A percentile compares a stretch with the other conserved stretches of the same genome.
Conservation (phyloP, 1,284 basidiomycete species). For the Hortiboletus rubellus region DNA sequence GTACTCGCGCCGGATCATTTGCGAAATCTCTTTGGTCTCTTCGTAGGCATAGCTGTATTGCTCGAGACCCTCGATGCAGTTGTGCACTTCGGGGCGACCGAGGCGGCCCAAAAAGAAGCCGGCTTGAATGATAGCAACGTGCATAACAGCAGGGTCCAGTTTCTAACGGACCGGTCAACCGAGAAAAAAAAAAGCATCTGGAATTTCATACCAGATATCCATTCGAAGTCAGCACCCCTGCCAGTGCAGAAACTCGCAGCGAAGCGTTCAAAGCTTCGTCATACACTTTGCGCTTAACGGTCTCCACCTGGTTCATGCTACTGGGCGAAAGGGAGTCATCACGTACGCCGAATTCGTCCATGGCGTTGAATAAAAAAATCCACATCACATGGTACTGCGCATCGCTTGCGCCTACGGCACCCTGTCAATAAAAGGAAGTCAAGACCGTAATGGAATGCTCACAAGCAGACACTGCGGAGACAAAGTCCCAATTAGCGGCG, state of each 20-base stretch:
- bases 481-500: constrained; percentile 86
- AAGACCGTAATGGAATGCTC: constrained; percentile 32
- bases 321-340: constrained; percentile 48
- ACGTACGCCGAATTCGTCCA: constrained; percentile 82
- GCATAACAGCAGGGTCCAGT: constrained; percentile 82
- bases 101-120: constrained; percentile 81
- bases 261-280: constrained; percentile 85
- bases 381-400: constrained; percentile 91
- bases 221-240: constrained; percentile 78
- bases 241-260: constrained; percentile 81
- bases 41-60: constrained; percentile 88
- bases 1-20: constrained; percentile 62
- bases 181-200: constrained; percentile 9
- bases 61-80: constrained; percentile 80
- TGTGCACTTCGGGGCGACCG: constrained; percentile 76
- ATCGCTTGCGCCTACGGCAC: constrained; percentile 72
- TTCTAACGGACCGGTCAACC: constrained; percentile 42
- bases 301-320: constrained; percentile 54
- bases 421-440: constrained; percentile 24
- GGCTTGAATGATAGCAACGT: constrained; percentile 80
- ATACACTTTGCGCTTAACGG: constrained; percentile 64
- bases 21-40: constrained; percentile 78
- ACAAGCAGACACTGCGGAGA: constrained; percentile 76
- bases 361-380: constrained; percentile 73
- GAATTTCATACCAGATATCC: constrained; percentile 67